Evolutionary conservation across 805 yeast genomes (phyloP).

Genomic region (Priceomyces haplophilus): DNA sequence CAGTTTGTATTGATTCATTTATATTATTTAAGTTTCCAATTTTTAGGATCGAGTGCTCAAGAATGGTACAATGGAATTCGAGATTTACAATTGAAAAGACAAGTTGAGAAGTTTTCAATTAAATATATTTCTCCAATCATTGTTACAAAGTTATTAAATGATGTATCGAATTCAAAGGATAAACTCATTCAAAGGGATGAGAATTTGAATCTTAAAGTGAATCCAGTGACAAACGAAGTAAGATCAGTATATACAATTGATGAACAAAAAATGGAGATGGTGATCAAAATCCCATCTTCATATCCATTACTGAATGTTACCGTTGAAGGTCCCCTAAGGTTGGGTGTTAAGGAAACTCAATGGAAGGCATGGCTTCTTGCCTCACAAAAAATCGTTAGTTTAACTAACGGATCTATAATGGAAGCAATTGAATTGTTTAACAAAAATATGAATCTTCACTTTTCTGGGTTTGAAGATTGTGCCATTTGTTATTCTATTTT

Average conservation of each 20-base stretch:
- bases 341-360: slow-evolving; percentile 87
- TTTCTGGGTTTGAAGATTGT: slow-evolving; percentile 94
- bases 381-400: slow-evolving; percentile 75
- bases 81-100: slow-evolving; percentile 58
- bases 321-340: slow-evolving; percentile 73
- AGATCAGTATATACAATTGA: slow-evolving; percentile 74
- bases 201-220: slow-evolving; percentile 58
- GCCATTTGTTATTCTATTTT: slow-evolving; percentile 93
- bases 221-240: slow-evolving; percentile 61
- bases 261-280: slow-evolving; percentile 81
- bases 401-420: slow-evolving; percentile 67
- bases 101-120: slow-evolving; percentile 61
- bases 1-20: slow-evolving; percentile 46
- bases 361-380: slow-evolving; percentile 96
- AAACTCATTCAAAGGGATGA: slow-evolving; percentile 33
- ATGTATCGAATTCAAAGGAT: slow-evolving; percentile 43
- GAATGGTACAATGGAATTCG: slow-evolving; percentile 71
- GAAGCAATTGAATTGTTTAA: slow-evolving; percentile 68
- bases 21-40: slow-evolving; percentile 46
- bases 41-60: slow-evolving; percentile 56
- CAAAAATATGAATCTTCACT: slow-evolving; percentile 76
- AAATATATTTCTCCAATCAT: slow-evolving; percentile 62
- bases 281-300: slow-evolving; percentile 65
- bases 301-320: slow-evolving; percentile 76
- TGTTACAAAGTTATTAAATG: slow-evolving; percentile 53